A percentile compares a stretch with the other conserved stretches of the same genome.
phyloP scores from a whole-genome alignment of 192 early-diverging fungal species.

The Helicostylum pulchrum region DNA sequence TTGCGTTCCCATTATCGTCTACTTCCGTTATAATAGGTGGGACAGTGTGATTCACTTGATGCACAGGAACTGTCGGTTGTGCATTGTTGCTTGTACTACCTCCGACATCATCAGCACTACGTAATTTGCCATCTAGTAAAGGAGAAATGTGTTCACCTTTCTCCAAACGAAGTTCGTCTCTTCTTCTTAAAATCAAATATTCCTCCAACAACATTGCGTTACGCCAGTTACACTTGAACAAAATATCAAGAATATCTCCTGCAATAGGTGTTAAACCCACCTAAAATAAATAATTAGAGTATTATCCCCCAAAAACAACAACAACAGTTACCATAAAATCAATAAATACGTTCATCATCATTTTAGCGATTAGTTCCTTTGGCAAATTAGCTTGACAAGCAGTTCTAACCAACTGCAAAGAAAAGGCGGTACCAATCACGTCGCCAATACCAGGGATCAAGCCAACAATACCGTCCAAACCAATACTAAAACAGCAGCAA shows the following conservation, averaged over 20 bases:
- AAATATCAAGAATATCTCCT: slow-evolving; percentile 48
- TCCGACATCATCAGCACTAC: too few relatives aligned
- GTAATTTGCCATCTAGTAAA: neutral
- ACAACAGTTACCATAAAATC: slow-evolving; percentile 45
- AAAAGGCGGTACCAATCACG: slow-evolving; percentile 35
- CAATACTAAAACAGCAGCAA: slow-evolving; percentile 41
- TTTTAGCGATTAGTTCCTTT: slow-evolving; percentile 28
- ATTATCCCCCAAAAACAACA: neutral
- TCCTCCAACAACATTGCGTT: slow-evolving; percentile 52
- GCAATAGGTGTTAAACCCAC: slow-evolving; percentile 47
- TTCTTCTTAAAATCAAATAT: slow-evolving; percentile 33
- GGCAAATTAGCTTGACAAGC: slow-evolving; percentile 47
- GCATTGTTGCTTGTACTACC: too few relatives aligned
- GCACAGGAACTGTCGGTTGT: too few relatives aligned
- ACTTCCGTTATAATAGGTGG: too few relatives aligned
- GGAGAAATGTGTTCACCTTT: slow-evolving; percentile 10
- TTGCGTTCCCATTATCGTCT: neutral
- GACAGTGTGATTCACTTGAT: too few relatives aligned
- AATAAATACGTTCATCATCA: slow-evolving; percentile 47
- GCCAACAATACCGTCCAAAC: slow-evolving; percentile 49
- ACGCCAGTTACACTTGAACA: slow-evolving; percentile 50
- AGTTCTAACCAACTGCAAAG: slow-evolving; percentile 38
- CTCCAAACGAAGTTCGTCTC: slow-evolving; percentile 33
- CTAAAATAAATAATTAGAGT: slow-evolving; percentile 19
- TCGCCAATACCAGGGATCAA: slow-evolving; percentile 53